phyloP scores from a whole-genome alignment of 2,329 filamentous ascomycete species.

The Elsinoe arachidis region DNA sequence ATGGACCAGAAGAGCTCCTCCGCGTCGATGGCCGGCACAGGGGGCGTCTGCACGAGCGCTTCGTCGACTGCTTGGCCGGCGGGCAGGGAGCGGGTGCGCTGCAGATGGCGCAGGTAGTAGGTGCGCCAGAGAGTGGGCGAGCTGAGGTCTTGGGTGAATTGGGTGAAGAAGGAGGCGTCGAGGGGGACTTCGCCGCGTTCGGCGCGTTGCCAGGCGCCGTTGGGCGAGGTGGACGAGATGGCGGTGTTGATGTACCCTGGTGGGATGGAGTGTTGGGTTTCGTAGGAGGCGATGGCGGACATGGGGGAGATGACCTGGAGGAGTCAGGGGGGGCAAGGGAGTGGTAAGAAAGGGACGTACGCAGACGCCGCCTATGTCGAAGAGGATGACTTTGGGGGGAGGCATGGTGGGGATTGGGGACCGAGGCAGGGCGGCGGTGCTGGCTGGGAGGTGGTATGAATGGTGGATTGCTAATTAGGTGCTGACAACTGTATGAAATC shows the following conservation, averaged over 20 bases:
- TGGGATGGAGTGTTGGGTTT: constrained; percentile 65
- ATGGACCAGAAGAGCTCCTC: constrained; percentile 81
- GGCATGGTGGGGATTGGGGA: neutral
- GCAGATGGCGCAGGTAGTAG: constrained; percentile 35
- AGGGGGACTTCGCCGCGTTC: constrained; percentile 76
- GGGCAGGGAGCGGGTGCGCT: constrained; percentile 5
- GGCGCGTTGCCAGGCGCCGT: constrained; percentile 79
- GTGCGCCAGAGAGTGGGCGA: constrained; percentile 58
- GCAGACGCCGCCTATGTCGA: constrained; percentile 95
- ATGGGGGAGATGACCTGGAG: constrained; percentile 78
- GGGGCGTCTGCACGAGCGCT: constrained; percentile 37
- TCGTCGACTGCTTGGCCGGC: constrained; percentile 34
- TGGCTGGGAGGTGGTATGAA: neutral
- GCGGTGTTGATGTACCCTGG: constrained; percentile 86
- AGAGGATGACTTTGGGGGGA: constrained; percentile 65
- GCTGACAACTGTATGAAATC: neutral
- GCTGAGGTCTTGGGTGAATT: constrained; percentile 67
- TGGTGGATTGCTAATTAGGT: too few species aligned
- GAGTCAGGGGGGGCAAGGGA: constrained; percentile 15
- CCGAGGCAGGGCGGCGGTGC: neutral
- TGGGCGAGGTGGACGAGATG: constrained; percentile 67
- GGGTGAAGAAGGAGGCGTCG: constrained; percentile 64
- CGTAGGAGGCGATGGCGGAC: constrained; percentile 87
- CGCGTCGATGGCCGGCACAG: constrained; percentile 64
- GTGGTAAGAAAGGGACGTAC: constrained; percentile 49